Conservation (phyloP, 257 asterid species). For the Jasminum sambac region DNA sequence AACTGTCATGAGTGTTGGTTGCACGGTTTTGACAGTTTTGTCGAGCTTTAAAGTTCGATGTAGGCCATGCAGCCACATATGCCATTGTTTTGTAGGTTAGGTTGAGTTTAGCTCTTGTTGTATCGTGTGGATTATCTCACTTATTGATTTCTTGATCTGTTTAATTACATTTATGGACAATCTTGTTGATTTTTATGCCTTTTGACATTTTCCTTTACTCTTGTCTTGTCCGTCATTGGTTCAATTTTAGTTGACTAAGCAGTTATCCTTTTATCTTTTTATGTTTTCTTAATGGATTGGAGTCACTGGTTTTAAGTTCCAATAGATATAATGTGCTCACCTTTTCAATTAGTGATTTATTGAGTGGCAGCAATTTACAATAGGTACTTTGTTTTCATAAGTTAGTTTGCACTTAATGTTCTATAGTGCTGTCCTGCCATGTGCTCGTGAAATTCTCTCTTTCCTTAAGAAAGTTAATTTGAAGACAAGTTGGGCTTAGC, state of each 20-base stretch:
- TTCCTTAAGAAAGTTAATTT: not conserved
- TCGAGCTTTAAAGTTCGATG: conserved; percentile 4
- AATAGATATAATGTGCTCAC: not conserved
- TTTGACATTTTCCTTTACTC: not conserved
- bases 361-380: not conserved
- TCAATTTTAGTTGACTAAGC: conserved; percentile 3
- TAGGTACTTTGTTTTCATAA: not conserved
- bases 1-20: not conserved
- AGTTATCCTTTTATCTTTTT: not conserved
- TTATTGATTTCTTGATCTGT: not conserved
- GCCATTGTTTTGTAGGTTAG: conserved; percentile 4
- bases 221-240: not conserved
- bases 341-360: not conserved
- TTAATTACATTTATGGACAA: not conserved
- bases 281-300: not conserved
- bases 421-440: not conserved
- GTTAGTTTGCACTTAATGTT: not conserved
- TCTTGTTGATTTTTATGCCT: not conserved
- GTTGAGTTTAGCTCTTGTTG: conserved; percentile 1
- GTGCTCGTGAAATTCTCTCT: not conserved
- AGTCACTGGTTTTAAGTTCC: not conserved
- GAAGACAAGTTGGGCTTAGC: not conserved
- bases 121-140: not conserved
- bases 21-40: not conserved
- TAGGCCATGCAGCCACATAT: not conserved